Evolutionary conservation across 2,329 filamentous ascomycete species (phyloP).

Genomic region (Macroventuria anomochaeta): DNA sequence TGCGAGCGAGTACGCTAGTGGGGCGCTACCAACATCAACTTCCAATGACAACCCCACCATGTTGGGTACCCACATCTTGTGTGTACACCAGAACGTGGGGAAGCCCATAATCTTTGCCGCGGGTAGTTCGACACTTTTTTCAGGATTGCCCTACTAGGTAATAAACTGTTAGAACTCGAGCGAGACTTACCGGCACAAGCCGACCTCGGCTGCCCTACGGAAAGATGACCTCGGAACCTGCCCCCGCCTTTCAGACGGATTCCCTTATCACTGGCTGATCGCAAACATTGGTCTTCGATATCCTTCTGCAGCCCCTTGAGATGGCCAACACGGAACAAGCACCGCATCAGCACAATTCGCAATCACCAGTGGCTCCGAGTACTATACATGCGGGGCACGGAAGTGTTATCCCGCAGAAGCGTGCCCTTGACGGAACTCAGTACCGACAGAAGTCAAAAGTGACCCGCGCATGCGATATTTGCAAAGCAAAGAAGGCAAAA

Average conservation of each 20-base stretch:
- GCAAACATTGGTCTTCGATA: not conserved
- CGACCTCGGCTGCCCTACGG: not conserved
- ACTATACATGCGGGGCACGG: not conserved
- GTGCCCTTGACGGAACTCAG: not conserved
- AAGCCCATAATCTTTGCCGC: not conserved
- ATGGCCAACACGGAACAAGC: not conserved
- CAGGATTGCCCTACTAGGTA: not conserved
- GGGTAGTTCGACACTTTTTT: not conserved
- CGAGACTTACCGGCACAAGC: not conserved
- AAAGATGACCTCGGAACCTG: not conserved
- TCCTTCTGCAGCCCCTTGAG: not conserved
- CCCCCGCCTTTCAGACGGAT: not conserved
- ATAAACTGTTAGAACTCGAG: not conserved
- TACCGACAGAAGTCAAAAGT: conserved; percentile 31
- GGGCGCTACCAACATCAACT: not conserved
- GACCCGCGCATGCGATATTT: conserved; percentile 39
- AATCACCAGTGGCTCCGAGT: not conserved
- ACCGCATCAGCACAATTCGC: not conserved
- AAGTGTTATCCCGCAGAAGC: conserved; percentile 22
- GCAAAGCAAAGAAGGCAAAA: conserved; percentile 41
- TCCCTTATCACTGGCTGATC: conserved; percentile 1
- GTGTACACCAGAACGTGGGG: too few species aligned
- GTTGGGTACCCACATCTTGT: too few species aligned
- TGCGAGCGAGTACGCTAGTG: not conserved
- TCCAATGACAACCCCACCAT: not conserved